These are phyloP conservation scores for Plasmodium gonderi DNA, from an alignment of 169 alveolate genomes.

Conservation along the genomic window DNA sequence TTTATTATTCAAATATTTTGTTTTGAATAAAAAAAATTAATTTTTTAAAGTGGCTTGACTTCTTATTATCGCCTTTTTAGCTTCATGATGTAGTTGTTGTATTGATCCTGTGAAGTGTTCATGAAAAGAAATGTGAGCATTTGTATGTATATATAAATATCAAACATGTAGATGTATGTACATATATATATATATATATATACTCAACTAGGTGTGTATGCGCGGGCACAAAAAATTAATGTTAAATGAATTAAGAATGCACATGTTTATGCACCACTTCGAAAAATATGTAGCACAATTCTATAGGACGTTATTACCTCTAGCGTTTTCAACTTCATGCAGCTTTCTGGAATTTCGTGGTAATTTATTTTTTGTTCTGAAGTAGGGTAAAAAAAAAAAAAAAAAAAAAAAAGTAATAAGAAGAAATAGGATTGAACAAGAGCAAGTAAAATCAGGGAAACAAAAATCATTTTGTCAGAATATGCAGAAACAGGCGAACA, in stretches of 20 bases:
- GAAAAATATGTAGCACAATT: background rate
- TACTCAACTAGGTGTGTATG: background rate
- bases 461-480: background rate
- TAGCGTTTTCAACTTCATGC: conserved; percentile 66
- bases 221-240: too few relatives aligned
- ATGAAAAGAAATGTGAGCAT: background rate
- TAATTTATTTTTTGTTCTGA: conserved; percentile 65
- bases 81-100: conserved; percentile 62
- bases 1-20: conserved; percentile 10
- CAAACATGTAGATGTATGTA: background rate
- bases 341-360: conserved; percentile 72
- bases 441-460: too few relatives aligned
- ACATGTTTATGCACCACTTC: background rate
- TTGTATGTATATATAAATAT: background rate
- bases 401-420: background rate
- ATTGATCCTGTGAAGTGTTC: conserved; percentile 29
- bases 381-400: background rate
- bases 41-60: background rate
- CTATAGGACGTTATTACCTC: conserved; percentile 29
- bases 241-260: background rate
- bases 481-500: background rate
- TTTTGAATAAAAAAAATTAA: conserved; percentile 3
- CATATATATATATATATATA: background rate
- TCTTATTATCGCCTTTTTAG: conserved; percentile 37
- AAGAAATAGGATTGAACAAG: too few relatives aligned